A percentile compares a stretch with the other conserved stretches of the same genome.
Conservation (phyloP, 495 filamentous ascomycete species). For the Arthonia radiata region DNA sequence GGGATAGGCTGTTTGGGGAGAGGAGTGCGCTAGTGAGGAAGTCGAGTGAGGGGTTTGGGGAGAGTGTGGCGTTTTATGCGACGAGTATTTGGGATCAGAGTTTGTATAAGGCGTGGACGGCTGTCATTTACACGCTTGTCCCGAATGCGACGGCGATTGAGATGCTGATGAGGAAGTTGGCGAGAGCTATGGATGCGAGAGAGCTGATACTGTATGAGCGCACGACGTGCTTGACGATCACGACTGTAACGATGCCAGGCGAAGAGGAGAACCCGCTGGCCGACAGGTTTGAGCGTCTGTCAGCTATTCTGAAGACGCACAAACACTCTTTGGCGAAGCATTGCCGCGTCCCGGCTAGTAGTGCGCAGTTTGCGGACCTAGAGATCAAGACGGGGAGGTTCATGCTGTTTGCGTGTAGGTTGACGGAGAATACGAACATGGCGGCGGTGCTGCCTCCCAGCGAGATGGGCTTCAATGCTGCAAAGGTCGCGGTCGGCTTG, state of each 20-base stretch:
- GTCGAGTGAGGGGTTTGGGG: slow-evolving; percentile 44
- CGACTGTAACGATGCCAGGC: slow-evolving; percentile 45
- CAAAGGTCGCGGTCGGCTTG: slow-evolving; percentile 66
- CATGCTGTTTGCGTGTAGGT: slow-evolving; percentile 72
- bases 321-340: slow-evolving; percentile 50
- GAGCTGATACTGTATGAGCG: slow-evolving; percentile 91
- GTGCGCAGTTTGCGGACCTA: slow-evolving; percentile 36
- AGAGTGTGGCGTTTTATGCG: slow-evolving; percentile 43
- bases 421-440: slow-evolving; percentile 93
- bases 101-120: slow-evolving; percentile 94
- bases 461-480: slow-evolving; percentile 68
- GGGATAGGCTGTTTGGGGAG: slow-evolving; percentile 60
- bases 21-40: slow-evolving; percentile 44
- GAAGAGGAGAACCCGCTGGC: slow-evolving; percentile 62
- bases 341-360: slow-evolving; percentile 13
- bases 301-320: slow-evolving; percentile 91
- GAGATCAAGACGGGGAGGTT: slow-evolving; percentile 48
- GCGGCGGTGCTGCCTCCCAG: slow-evolving; percentile 73
- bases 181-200: slow-evolving; percentile 64
- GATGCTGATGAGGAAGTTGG: slow-evolving; percentile 49
- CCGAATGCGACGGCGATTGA: slow-evolving; percentile 84
- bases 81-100: slow-evolving; percentile 98
- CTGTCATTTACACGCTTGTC: slow-evolving; percentile 86
- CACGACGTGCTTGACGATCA: slow-evolving; percentile 84
- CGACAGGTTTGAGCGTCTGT: slow-evolving; percentile 83